These are phyloP conservation scores for Fraxinus sp. DNA, from an alignment of 305 asterid genomes.

Conservation along the genomic window DNA sequence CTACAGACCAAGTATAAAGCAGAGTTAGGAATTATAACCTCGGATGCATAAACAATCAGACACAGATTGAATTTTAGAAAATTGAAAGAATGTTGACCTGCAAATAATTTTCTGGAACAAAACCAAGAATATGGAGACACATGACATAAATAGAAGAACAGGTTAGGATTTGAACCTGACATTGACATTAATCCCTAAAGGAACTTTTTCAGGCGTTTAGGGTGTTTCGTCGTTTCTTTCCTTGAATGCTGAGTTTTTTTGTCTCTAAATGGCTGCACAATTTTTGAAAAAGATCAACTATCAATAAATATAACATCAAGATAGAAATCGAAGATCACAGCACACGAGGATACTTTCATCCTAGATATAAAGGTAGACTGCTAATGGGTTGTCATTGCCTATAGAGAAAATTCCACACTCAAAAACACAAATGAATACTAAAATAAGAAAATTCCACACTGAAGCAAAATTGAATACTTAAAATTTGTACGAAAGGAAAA, in stretches of 20 bases:
- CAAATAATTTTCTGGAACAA: not conserved
- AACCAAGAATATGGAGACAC: not conserved
- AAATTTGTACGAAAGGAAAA: not conserved
- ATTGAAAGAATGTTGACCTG: not conserved
- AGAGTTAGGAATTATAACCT: not conserved
- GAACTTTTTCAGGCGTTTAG: constrained; percentile 56
- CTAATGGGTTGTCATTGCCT: not conserved
- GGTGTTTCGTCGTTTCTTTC: constrained; percentile 54
- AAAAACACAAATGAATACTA: not conserved
- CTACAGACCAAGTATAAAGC: not conserved
- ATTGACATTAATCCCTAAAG: constrained; percentile 40
- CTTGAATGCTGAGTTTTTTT: constrained; percentile 42
- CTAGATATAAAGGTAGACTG: not conserved
- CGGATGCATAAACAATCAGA: not conserved
- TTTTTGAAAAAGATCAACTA: constrained; percentile 1
- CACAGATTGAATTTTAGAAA: not conserved
- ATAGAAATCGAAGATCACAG: not conserved
- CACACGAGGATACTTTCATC: not conserved
- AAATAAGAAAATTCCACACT: not conserved
- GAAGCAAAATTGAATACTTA: not conserved
- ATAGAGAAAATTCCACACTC: not conserved
- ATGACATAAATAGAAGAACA: not conserved
- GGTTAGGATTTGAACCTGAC: constrained; percentile 9
- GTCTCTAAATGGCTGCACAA: constrained; percentile 56
- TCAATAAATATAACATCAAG: not conserved